Percentiles rank a stretch among this genome's conserved stretches.
These are phyloP conservation scores for Mucor sp. DNA, from an alignment of 371 early-diverging fungal genomes.

Conservation along the genomic window DNA sequence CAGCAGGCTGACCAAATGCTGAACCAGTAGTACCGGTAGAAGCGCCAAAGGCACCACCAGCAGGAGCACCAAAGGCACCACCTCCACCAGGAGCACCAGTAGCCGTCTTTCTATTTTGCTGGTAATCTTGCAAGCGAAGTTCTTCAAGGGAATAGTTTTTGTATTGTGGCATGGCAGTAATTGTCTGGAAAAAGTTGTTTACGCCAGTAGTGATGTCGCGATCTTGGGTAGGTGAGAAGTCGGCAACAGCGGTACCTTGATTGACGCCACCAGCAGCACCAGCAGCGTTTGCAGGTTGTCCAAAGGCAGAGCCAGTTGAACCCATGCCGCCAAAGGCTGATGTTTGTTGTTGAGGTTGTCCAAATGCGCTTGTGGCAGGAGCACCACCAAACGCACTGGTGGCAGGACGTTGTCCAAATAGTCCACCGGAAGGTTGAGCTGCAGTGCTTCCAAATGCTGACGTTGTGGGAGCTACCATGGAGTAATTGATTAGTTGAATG, in stretches of 20 bases:
- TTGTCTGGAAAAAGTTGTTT: constrained; percentile 72
- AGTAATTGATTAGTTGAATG: neutral
- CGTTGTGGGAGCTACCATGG: constrained; percentile 27
- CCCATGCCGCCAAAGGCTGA: constrained; percentile 42
- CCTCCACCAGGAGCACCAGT: constrained; percentile 44
- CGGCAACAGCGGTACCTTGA: constrained; percentile 80
- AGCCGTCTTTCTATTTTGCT: constrained; percentile 76
- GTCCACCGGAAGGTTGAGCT: constrained; percentile 44
- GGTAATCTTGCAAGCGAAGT: constrained; percentile 89
- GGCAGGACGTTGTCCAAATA: constrained; percentile 44
- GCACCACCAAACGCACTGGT: constrained; percentile 32
- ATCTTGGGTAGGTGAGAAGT: constrained; percentile 70
- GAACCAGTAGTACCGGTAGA: constrained; percentile 26
- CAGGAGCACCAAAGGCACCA: constrained; percentile 48
- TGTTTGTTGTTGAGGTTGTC: constrained; percentile 27
- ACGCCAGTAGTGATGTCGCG: constrained; percentile 61
- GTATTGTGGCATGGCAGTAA: constrained; percentile 92
- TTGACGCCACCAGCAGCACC: constrained; percentile 37
- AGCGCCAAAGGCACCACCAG: constrained; percentile 41
- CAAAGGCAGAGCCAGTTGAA: constrained; percentile 49
- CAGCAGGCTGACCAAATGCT: constrained; percentile 56
- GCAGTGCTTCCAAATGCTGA: constrained; percentile 55
- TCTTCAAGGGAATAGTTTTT: constrained; percentile 88
- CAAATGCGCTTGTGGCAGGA: constrained; percentile 30
- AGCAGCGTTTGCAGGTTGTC: constrained; percentile 42